Evolutionary conservation across 805 yeast genomes (phyloP), one percentile per base, ranked within the genome.

Genomic region (Ogataea pilisensis): DNA sequence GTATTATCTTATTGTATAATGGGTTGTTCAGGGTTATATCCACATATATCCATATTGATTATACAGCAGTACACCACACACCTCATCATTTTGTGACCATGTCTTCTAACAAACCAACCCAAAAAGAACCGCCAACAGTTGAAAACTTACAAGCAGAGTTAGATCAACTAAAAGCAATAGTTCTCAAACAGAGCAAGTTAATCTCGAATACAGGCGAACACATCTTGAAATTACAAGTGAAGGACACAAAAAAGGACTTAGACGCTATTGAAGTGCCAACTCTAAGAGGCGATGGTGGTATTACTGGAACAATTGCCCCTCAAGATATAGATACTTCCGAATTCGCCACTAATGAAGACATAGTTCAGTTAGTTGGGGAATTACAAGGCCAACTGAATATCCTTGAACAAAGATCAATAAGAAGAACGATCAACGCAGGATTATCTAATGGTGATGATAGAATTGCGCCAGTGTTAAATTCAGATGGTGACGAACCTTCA

Each of bases 291-390:
- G 56, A 55, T 13, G 53, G 54, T 3, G 13, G 16, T 6, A 14
- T 27, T 27, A 31, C 42, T 6, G 22, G 37, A 2, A 18, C 40
- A 14, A 34, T 21, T 28, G 25, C 37, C 17, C 24, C 16, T 21
- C 16, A 44, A 30, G 11, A 35, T 31, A 39, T 54, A 38, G 82
- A 77, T 44, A 57, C 77, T 1, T 58, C 73, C 3, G 87, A 82
- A 47, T 81, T 72, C 48, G 86, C 81, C 28, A 79, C 91, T 3
- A 83, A 86, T 50, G 95, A 85, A 43, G 98, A 91, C 56, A 65
- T 90, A 11, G 85, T 85, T 3, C 91, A 87, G 57, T 69, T 90
- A 34, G 97, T 89, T 12, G 87, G 86, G 9, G 98, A 90, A 61
- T 66, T 90, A 41, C 97, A 90, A 63, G 85, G 86, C 8, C 97